Conservation (phyloP, 352 stramenopile genomes). For the Saprolegnia parasitica region DNA sequence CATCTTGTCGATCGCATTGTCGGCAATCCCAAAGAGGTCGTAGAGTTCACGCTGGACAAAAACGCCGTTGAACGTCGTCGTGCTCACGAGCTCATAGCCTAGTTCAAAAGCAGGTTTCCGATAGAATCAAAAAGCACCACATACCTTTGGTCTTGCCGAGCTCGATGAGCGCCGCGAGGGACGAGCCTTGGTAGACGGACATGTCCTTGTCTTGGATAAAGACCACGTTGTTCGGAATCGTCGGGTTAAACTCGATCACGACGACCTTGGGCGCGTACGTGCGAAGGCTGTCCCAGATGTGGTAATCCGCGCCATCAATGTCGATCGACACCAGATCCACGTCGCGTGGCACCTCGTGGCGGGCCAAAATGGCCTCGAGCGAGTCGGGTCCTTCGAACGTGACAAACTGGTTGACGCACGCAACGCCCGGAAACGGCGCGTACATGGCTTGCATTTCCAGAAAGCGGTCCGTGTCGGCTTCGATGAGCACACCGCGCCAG, state of each 20-base stretch:
- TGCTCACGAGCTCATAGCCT: slow-evolving; percentile 60
- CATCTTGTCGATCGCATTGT: slow-evolving; percentile 61
- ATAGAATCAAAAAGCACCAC: too few species aligned
- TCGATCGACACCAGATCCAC: slow-evolving; percentile 59
- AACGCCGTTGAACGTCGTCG: slow-evolving; percentile 74
- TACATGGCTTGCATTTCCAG: slow-evolving; percentile 46
- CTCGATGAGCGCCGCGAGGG: slow-evolving; percentile 58
- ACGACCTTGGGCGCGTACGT: slow-evolving; percentile 50
- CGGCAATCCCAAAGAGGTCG: slow-evolving; percentile 33
- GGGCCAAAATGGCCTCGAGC: slow-evolving; percentile 32
- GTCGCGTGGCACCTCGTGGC: slow-evolving; percentile 26
- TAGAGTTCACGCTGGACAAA: slow-evolving; percentile 49
- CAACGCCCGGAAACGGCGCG: slow-evolving; percentile 37
- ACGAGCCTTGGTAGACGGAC: slow-evolving; percentile 54
- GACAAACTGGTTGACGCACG: slow-evolving; percentile 49
- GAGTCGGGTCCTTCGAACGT: slow-evolving; percentile 37
- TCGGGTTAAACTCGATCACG: slow-evolving; percentile 80
- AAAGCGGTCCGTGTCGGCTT: slow-evolving; percentile 57
- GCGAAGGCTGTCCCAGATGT: slow-evolving; percentile 48
- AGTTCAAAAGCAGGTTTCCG: not conserved
- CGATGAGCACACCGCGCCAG: slow-evolving; percentile 66
- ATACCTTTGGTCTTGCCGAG: slow-evolving; percentile 40
- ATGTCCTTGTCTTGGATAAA: slow-evolving; percentile 60
- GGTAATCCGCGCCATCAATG: slow-evolving; percentile 76
- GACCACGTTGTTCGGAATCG: slow-evolving; percentile 70